Evolutionary conservation across 2,329 filamentous ascomycete genomes (phyloP), one percentile per base, ranked within the genome.

Genomic region (Blastomyces parvus): DNA sequence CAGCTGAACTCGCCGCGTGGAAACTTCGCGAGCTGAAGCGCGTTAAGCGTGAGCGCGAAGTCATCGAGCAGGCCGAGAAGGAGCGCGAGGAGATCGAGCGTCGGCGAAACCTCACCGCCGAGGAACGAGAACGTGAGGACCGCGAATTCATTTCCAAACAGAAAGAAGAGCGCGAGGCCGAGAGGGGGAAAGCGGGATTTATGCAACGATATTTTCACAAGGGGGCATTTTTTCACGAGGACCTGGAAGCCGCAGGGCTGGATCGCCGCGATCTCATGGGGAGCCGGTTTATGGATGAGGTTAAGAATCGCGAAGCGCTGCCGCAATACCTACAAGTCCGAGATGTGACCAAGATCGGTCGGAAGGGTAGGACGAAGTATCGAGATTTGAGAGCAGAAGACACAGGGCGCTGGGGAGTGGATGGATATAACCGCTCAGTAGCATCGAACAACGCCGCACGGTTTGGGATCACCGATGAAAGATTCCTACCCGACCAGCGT

Each of bases 161-260:
- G 76, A 86, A 88, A 69, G 88, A 89, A 66, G 91, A 96, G 66
- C 79, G 81, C 30, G 89, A 90, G 70, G 86, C 89, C 65, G 76
- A 81, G 60, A 87, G 88, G 65, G 91, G 91, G 61, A 88, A 93
- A 77, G 90, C 94, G 82, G 84, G 84, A 1, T 97, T 86, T 74
- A 90, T 97, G 89, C 92, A 97, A 73, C 91, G 92, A 73, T 99
- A 97, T 79, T 92, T 90, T 76, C 94, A 99, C 81, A 93, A 92
- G 78, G 94, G 94, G 59, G 94, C 94, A 19, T 99, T 97, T 79
- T 97, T 90, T 80, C 89, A 88, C 68, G 90, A 92, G 61, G 89
- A 95, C 69, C 83, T 87, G 60, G 85, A 87, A 69, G 86, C 85
- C 19, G 86, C 89, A 66, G 90, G 90, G 0, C 80, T 97, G 56